A percentile compares a stretch with the other conserved stretches of the same genome.
Conservation (phyloP, 1,284 basidiomycete species). For the Gomphus sp. region DNA sequence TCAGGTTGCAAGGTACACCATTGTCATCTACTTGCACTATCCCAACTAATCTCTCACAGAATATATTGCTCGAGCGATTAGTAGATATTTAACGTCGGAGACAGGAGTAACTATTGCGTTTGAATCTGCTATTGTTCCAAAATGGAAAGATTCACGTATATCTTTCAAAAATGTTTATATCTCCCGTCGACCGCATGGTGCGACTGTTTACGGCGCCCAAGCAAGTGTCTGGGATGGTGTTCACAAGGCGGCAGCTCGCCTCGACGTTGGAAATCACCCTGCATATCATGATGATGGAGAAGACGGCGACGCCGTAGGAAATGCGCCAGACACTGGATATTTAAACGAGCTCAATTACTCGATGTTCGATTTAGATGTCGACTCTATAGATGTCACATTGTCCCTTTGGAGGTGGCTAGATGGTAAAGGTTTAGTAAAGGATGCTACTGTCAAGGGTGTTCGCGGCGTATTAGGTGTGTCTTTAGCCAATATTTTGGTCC, state of each 20-base stretch:
- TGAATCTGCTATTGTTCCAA: slow-evolving; percentile 95
- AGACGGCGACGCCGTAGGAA: slow-evolving; percentile 29
- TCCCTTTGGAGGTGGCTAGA: slow-evolving; percentile 91
- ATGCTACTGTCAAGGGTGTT: slow-evolving; percentile 89
- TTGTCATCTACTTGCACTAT: neutral
- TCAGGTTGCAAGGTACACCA: slow-evolving; percentile 76
- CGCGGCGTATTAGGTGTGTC: slow-evolving; percentile 81
- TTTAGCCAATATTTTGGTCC: neutral
- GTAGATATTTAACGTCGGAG: slow-evolving; percentile 87
- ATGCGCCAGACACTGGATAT: slow-evolving; percentile 19
- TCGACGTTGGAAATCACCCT: slow-evolving; percentile 69
- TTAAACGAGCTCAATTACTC: slow-evolving; percentile 54
- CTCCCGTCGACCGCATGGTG: slow-evolving; percentile 60
- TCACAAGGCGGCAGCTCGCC: slow-evolving; percentile 53
- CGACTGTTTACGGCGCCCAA: slow-evolving; percentile 10
- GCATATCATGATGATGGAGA: slow-evolving; percentile 48
- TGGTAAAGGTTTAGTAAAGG: slow-evolving; percentile 88
- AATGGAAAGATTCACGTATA: slow-evolving; percentile 93
- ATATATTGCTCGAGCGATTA: slow-evolving; percentile 83
- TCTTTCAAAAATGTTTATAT: slow-evolving; percentile 97
- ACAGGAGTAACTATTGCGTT: slow-evolving; percentile 95
- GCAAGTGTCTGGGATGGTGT: slow-evolving; percentile 20
- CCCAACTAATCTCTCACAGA: slow-evolving; percentile 36
- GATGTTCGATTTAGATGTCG: slow-evolving; percentile 86
- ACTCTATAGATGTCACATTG: slow-evolving; percentile 95